phyloP scores from a whole-genome alignment of 768 basidiomycete genomes.

The Panellus pusillus region DNA sequence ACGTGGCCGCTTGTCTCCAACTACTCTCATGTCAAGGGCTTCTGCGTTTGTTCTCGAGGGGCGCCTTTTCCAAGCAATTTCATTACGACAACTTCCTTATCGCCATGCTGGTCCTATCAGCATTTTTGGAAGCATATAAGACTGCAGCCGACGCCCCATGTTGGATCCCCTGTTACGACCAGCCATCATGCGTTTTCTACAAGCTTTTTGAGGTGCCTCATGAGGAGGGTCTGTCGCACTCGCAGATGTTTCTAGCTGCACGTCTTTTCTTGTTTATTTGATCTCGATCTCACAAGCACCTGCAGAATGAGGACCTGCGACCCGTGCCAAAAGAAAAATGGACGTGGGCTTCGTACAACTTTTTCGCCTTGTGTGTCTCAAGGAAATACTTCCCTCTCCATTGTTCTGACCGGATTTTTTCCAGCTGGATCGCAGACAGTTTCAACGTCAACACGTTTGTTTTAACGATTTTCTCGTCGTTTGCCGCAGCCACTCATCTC shows the following conservation, averaged over 20 bases:
- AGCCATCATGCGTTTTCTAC: constrained; percentile 32
- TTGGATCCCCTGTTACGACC: neutral
- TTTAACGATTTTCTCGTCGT: constrained; percentile 2
- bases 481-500: neutral
- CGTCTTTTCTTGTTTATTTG: constrained; percentile 22
- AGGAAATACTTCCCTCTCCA: neutral
- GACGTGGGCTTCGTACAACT: constrained; percentile 67
- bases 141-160: neutral
- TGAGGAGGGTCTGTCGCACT: constrained; percentile 51
- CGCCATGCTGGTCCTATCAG: constrained; percentile 1
- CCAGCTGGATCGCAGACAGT: constrained; percentile 77
- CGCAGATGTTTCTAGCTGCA: constrained; percentile 60
- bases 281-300: constrained; percentile 4
- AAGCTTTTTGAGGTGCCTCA: constrained; percentile 54
- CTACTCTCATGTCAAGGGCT: too few species aligned
- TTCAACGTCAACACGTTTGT: constrained; percentile 78
- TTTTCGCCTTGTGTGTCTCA: constrained; percentile 58
- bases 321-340: constrained; percentile 66
- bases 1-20: too few species aligned
- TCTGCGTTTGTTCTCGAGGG: neutral
- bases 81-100: neutral
- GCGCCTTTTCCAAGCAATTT: neutral
- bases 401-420: neutral
- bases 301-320: constrained; percentile 67
- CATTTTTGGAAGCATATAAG: neutral